A percentile compares a stretch with the other conserved stretches of the same genome.
phyloP scores from a whole-genome alignment of 169 alveolate genomes.

The Plasmodium malariae region DNA sequence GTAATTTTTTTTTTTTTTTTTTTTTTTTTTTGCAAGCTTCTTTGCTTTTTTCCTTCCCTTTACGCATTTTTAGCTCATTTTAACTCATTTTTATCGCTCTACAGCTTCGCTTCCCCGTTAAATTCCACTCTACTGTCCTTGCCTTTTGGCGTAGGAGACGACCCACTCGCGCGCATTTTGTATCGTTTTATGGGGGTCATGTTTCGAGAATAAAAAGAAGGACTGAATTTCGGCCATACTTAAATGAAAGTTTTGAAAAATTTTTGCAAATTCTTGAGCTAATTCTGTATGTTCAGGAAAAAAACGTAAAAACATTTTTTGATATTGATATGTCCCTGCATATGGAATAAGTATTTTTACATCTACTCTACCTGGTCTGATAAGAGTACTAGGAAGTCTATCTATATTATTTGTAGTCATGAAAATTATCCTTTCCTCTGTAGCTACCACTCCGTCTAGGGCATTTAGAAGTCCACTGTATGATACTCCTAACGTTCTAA shows the following conservation, averaged over 20 bases:
- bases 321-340: conserved; percentile 83
- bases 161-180: conserved; percentile 82
- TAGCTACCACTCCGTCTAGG: conserved; percentile 89
- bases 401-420: conserved; percentile 89
- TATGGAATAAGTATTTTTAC: conserved; percentile 85
- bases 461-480: conserved; percentile 91
- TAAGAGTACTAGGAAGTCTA: conserved; percentile 83
- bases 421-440: conserved; percentile 87
- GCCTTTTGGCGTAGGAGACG: conserved; percentile 64
- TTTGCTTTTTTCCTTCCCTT: no score
- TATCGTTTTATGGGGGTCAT: conserved; percentile 79
- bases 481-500: conserved; percentile 82
- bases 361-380: conserved; percentile 90
- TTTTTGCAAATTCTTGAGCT: conserved; percentile 79
- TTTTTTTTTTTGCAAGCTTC: no score
- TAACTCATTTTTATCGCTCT: no score
- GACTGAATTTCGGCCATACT: conserved; percentile 90
- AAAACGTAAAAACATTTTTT: conserved; percentile 83
- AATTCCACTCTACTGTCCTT: no score
- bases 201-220: conserved; percentile 83
- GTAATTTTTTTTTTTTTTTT: no score
- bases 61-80: no score
- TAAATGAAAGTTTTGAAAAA: conserved; percentile 74
- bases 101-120: no score
- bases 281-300: conserved; percentile 82